Base-by-base conservation (phyloP, 1,284 basidiomycete genomes). In the Gomphus sp. region DNA sequence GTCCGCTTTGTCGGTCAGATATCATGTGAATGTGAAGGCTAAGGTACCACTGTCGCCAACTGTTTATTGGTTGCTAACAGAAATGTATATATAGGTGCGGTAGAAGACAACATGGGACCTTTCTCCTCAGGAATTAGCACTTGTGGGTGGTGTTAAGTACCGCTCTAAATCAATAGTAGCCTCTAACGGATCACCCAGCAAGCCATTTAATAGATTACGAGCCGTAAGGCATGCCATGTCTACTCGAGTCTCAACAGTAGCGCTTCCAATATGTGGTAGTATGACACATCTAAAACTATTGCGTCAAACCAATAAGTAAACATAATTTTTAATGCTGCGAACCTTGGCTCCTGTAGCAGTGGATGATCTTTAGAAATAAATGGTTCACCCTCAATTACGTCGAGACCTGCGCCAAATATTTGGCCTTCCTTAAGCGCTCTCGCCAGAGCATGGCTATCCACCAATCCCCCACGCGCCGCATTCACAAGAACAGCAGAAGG, bases 361-460 rank as follows among this genome's bases (percentile, higher is more conserved):
- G 89, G 85, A 70, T 98, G 93, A 64, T 90, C 85, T 2, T 74
- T 71, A 0, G 71, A 67, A 36, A 98, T 78, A 52, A 88, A 73
- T 0, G 96, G 96, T 71, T 99, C 96, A 36, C 91, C 92, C 64
- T 94, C 92, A 11, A 98, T 84, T 37, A 98, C 96, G 70, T 99
- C 96, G 6, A 99, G 67, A 0, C 92, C 96, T 0, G 96, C 96
- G 25, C 87, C 94, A 77, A 89, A 96, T 47, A 98, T 89, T 79
- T 85, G 84, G 2, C 80, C 80, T 62, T 86, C 80, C 52, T 76
- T 74, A 50, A 98, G 73, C 0, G 94, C 95, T 61, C 80, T 82
- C 1, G 87, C 87, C 9, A 99, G 80, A 9, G 95, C 95, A 45
- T 89, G 83, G 4, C 88, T 90, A 70, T 98, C 93, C 11, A 99